Base-by-base conservation (phyloP, 345 rosid genomes). In the Eucalyptus shirleyi region DNA sequence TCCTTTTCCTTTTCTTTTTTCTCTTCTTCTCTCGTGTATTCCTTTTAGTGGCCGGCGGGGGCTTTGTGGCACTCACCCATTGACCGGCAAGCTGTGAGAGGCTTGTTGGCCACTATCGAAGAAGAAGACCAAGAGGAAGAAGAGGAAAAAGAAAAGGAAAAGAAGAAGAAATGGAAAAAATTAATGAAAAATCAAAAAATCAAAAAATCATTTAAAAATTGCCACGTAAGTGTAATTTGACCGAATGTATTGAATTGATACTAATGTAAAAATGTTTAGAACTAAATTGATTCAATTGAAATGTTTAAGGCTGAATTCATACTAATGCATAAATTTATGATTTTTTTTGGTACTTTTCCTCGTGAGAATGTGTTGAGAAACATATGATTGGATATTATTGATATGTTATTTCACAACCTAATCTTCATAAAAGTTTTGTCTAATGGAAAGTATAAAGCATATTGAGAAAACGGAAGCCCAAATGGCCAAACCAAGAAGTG, bases 301-400 rank as follows among this genome's bases (percentile, higher is more conserved):
- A 53, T 0, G 10, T 53, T 53, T 53, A 53, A 0, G 1, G 26
- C 0, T 53, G 0, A 53, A 53, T 53, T 53, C 5, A 53, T 53
- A 53, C 26, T 0, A 2, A 53, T 53, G 26, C 24, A 8, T 53
- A 53, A 4, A 53, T 21, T 53, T 53, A 53, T 53, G 1, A 8
- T 19, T 19, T 53, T 53, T 51, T 8, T 32, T 8, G 2, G 8
- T 53, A 53, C 56, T 53, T 53, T 53, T 53, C 56, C 56, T 0
- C 5, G 2, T 56, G 62, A 34, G 1, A 69, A 69, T 9, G 44
- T 34, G 81, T 69, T 69, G 9, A 72, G 45, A 72, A 72, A 72
- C 12, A 72, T 37, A 23, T 69, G 19, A 3, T 34, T 9, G 0
- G 2, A 18, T 34, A 34, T 3, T 69, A 69, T 69, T 21, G 81